Conservation (phyloP, 805 yeast genomes). For the Jamesozyma rosinii region DNA sequence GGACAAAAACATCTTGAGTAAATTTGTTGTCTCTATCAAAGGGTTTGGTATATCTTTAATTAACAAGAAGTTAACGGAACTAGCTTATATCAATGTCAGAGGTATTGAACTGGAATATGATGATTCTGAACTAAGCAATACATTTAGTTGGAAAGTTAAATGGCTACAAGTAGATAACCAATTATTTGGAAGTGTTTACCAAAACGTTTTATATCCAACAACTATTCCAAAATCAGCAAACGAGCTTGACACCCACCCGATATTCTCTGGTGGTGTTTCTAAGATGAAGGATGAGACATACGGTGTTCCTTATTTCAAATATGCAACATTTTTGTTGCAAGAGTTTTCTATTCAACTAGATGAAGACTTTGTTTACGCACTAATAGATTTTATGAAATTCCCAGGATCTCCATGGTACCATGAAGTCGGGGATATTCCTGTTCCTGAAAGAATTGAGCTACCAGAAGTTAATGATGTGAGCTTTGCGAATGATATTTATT, state of each 20-base stretch:
- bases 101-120: conserved; percentile 76
- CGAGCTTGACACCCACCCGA: conserved; percentile 84
- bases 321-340: conserved; percentile 81
- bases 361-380: conserved; percentile 80
- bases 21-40: conserved; percentile 54
- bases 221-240: conserved; percentile 75
- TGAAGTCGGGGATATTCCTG: conserved; percentile 1
- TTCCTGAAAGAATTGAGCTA: conserved; percentile 40
- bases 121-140: conserved; percentile 78
- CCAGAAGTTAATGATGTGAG: conserved; percentile 59
- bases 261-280: conserved; percentile 77
- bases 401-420: conserved; percentile 75
- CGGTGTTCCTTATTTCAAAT: conserved; percentile 83
- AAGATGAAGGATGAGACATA: conserved; percentile 80
- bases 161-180: conserved; percentile 96
- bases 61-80: conserved; percentile 60
- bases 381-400: conserved; percentile 68
- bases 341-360: conserved; percentile 89
- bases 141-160: conserved; percentile 67
- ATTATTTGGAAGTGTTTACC: conserved; percentile 76
- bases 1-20: conserved; percentile 29
- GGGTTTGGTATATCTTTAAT: conserved; percentile 86
- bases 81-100: conserved; percentile 71
- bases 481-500: conserved; percentile 68
- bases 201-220: conserved; percentile 82